Evolutionary conservation across 495 filamentous ascomycete genomes (phyloP).

Genomic region (Amorphotheca resinae): DNA sequence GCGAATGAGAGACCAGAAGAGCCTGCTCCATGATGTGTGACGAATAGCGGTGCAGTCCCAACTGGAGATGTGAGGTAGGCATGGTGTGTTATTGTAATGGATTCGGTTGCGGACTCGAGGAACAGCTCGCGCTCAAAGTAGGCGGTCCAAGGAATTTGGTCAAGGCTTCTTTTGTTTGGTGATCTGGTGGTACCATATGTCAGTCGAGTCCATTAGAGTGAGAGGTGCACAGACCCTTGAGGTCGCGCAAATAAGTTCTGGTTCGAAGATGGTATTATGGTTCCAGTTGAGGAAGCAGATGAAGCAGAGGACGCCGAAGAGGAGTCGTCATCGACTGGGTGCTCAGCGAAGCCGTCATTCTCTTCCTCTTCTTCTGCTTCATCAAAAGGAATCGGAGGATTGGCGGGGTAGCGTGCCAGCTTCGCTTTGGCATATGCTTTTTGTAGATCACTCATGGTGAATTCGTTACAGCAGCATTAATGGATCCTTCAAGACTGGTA

Average conservation of each 20-base stretch:
- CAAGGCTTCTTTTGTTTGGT: slow-evolving; percentile 27
- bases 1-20: slow-evolving; percentile 85
- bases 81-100: slow-evolving; percentile 52
- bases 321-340: slow-evolving; percentile 50
- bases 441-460: slow-evolving; percentile 75
- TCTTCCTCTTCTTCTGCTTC: slow-evolving; percentile 34
- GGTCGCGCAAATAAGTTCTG: slow-evolving; percentile 61
- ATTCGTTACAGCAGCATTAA: too few species aligned
- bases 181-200: slow-evolving; percentile 2
- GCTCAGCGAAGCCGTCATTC: slow-evolving; percentile 23
- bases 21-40: slow-evolving; percentile 82
- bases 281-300: slow-evolving; percentile 78
- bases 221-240: slow-evolving; percentile 37
- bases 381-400: slow-evolving; percentile 35
- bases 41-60: slow-evolving; percentile 60
- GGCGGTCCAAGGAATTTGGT: slow-evolving; percentile 67
- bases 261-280: slow-evolving; percentile 67
- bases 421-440: slow-evolving; percentile 73
- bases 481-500: too few species aligned
- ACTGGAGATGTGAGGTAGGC: slow-evolving; percentile 67
- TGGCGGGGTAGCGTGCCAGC: slow-evolving; percentile 45
- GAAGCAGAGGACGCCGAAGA: slow-evolving; percentile 53
- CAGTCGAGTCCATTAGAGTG: slow-evolving; percentile 8
- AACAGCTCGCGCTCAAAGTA: slow-evolving; percentile 83
- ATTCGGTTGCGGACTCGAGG: slow-evolving; percentile 35